A percentile compares a stretch with the other conserved stretches of the same genome.
Evolutionary conservation across 164 flowering plant genomes (phyloP).

Genomic region (Sextonia rubra): DNA sequence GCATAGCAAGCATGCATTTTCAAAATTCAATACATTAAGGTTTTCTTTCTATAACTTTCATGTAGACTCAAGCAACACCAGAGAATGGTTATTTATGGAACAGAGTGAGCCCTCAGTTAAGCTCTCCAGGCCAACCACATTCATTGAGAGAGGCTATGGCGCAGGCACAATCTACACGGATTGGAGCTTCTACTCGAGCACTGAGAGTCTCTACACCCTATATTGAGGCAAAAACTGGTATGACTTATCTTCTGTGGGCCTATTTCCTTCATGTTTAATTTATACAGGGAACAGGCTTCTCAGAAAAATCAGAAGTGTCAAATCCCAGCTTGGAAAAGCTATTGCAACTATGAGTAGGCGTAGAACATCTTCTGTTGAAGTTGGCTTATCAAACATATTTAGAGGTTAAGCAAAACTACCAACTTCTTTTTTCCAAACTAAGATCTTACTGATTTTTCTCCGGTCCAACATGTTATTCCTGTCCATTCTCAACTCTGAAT

Average conservation of each 20-base stretch:
- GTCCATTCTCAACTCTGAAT: not conserved
- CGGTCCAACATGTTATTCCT: not conserved
- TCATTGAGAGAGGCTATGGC: conserved; percentile 98
- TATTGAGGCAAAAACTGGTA: conserved; percentile 93
- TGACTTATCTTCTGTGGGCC: conserved; percentile 3
- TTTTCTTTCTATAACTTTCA: conserved; percentile 12
- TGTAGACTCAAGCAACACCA: conserved; percentile 88
- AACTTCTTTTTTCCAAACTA: not conserved
- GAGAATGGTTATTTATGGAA: conserved; percentile 92
- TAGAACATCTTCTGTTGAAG: not conserved
- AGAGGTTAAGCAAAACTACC: not conserved
- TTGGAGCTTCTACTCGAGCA: conserved; percentile 93
- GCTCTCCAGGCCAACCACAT: conserved; percentile 98
- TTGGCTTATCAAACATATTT: not conserved
- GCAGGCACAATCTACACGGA: conserved; percentile 96
- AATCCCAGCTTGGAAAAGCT: not conserved
- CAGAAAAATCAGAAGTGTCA: not conserved
- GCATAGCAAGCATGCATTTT: too few relatives aligned
- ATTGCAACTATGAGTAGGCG: not conserved
- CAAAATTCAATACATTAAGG: not conserved
- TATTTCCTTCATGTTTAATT: not conserved
- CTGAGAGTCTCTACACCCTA: conserved; percentile 94
- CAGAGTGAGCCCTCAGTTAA: conserved; percentile 90
- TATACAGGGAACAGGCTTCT: not conserved
- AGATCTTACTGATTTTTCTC: not conserved